These are phyloP conservation scores for Suhomyces pyralidae DNA, from an alignment of 805 yeast species.

Conservation along the genomic window DNA sequence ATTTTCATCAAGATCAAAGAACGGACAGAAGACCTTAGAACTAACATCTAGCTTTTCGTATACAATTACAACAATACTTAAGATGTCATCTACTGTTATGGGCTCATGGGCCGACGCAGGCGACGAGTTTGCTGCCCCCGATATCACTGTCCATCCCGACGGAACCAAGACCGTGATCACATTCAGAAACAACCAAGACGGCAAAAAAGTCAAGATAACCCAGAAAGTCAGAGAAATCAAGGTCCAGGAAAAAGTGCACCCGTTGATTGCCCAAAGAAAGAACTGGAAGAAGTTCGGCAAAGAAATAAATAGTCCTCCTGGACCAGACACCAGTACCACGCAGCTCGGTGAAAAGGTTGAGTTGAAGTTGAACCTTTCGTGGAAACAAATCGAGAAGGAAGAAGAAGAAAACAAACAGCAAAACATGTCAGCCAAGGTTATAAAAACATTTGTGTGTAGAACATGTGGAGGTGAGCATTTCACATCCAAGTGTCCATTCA, in stretches of 20 bases:
- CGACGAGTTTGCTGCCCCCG: conserved; percentile 71
- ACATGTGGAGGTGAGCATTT: conserved; percentile 91
- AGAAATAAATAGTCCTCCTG: conserved; percentile 68
- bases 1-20: conserved; percentile 4
- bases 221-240: conserved; percentile 77
- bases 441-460: conserved; percentile 69
- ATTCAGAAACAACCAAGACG: conserved; percentile 69
- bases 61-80: neutral
- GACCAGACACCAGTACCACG: conserved; percentile 87
- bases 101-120: conserved; percentile 71
- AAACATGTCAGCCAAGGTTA: conserved; percentile 34
- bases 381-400: conserved; percentile 76
- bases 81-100: conserved; percentile 35
- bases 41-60: too few species aligned
- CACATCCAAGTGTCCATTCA: conserved; percentile 94
- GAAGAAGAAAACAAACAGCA: conserved; percentile 56
- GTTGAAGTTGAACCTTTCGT: conserved; percentile 67
- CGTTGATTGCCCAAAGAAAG: conserved; percentile 80
- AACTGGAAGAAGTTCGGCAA: conserved; percentile 87
- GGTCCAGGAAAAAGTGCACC: conserved; percentile 79
- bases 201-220: conserved; percentile 82
- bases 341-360: conserved; percentile 82
- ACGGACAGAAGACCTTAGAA: too few species aligned
- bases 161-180: conserved; percentile 88
- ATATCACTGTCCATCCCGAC: conserved; percentile 72